Evolutionary conservation across 2,329 filamentous ascomycete species (phyloP), one percentile per base, ranked within the genome.

Genomic region (Phyllachora maydis): DNA sequence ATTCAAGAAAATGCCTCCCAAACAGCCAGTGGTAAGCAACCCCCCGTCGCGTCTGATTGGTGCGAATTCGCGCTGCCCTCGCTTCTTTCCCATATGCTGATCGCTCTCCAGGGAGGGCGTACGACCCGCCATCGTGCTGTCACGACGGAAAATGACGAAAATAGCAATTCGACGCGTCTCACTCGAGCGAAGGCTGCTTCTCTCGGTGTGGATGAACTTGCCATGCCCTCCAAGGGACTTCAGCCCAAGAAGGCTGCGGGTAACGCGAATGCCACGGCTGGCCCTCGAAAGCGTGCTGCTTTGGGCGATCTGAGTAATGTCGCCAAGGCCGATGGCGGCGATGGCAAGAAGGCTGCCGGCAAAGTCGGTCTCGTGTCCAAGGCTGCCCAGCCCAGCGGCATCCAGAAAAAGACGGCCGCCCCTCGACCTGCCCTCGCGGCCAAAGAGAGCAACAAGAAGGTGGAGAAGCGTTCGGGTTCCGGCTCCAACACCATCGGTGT

Each of bases 301-400:
- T 64, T 98, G 18, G 82, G 78, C 28, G 88, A 98, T 55, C 76
- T 93, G 37, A 95, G 82, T 65, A 98, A 98, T 53, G 75, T 91
- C 32, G 69, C 69, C 38, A 95, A 93, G 49, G 62, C 63, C 22
- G 76, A 78, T 25, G 58, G 50, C 5, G 54, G 59, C 31, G 75
- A 78, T 26, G 66, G 61, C 35, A 91, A 90, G 60, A 92, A 91
- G 59, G 52, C 57, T 21, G 45, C 56, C 19, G 58, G 56, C 42
- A 75, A 82, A 52, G 52, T 52, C 27, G 70, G 70, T 26, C 55
- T 83, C 14, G 65, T 79, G 19, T 79, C 81, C 22, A 92, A 93
- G 54, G 66, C 73, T 27, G 65, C 72, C 25, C 74, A 83, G 42
- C 69, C 78, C 27, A 76, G 71, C n/a, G 78, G 79, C 29, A 59